Percentiles rank a stretch among this genome's conserved stretches.
These are phyloP conservation scores for Hypoxylon fuscum DNA, from an alignment of 495 filamentous ascomycete genomes.

Conservation along the genomic window DNA sequence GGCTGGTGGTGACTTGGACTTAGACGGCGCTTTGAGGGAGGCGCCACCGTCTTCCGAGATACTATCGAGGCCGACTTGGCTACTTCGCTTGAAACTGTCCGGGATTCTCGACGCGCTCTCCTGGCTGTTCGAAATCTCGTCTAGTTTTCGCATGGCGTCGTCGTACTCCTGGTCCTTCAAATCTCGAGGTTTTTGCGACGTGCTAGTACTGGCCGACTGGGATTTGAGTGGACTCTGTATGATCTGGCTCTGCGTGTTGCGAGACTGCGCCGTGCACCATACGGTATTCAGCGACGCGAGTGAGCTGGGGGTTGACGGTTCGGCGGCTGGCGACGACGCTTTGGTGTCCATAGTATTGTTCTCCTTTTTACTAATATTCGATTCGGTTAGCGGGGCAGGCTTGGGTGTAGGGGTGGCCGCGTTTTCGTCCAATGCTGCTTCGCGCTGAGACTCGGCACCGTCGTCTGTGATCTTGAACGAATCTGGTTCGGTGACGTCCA, in stretches of 20 bases:
- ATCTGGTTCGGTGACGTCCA: slow-evolving; percentile 39
- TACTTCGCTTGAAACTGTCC: slow-evolving; percentile 23
- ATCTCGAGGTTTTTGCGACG: slow-evolving; percentile 33
- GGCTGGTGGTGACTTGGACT: slow-evolving; percentile 18
- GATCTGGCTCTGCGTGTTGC: slow-evolving; percentile 24
- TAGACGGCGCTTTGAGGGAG: not conserved
- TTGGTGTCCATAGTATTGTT: not conserved
- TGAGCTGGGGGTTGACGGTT: slow-evolving; percentile 38
- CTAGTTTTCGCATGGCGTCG: slow-evolving; percentile 47
- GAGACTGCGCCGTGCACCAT: slow-evolving; percentile 44
- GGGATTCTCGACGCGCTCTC: slow-evolving; percentile 17
- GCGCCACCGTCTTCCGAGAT: not conserved
- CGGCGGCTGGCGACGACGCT: slow-evolving; percentile 2
- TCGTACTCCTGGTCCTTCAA: slow-evolving; percentile 46
- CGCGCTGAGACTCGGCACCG: slow-evolving; percentile 2
- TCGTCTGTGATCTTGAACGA: slow-evolving; percentile 37
- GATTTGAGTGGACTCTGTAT: slow-evolving; percentile 35
- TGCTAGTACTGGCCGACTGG: slow-evolving; percentile 12
- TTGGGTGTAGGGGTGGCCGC: slow-evolving; percentile 20
- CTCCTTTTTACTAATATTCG: slow-evolving; percentile 4
- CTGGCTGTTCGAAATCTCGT: slow-evolving; percentile 37
- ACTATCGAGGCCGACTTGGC: not conserved
- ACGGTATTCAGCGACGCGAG: slow-evolving; percentile 51
- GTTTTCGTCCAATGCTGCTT: slow-evolving; percentile 12
- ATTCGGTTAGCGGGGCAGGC: slow-evolving; percentile 14